A percentile compares a stretch with the other conserved stretches of the same genome.
Conservation (phyloP, 1,284 basidiomycete species). For the Cryptococcus sp. region DNA sequence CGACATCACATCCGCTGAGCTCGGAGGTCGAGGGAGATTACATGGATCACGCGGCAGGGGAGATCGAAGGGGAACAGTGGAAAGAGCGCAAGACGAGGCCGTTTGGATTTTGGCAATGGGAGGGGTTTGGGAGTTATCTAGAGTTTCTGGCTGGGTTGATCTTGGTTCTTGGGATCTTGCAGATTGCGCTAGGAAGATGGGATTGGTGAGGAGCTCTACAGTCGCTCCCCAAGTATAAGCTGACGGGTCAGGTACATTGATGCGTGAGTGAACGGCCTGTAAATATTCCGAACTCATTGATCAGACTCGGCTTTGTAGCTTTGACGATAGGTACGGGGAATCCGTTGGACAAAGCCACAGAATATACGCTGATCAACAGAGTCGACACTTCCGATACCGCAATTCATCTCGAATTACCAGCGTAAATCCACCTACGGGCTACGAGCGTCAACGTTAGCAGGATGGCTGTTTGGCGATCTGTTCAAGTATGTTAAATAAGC, state of each 20-base stretch:
- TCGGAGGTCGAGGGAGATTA: neutral
- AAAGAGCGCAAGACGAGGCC: conserved; percentile 27
- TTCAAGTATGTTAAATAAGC: conserved; percentile 41
- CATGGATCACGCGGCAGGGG: conserved; percentile 3
- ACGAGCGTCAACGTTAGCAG: conserved; percentile 48
- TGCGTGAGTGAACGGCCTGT: conserved; percentile 23
- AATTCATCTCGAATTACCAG: conserved; percentile 51
- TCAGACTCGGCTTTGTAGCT: conserved; percentile 51
- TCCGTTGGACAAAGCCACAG: neutral
- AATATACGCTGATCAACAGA: conserved; percentile 29
- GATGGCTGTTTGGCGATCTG: conserved; percentile 49
- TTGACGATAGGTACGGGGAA: conserved; percentile 46
- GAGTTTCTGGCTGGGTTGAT: conserved; percentile 51
- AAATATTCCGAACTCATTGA: too few species aligned
- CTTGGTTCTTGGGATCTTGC: conserved; percentile 41
- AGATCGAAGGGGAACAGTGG: neutral
- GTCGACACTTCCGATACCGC: conserved; percentile 54
- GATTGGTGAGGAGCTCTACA: conserved; percentile 25
- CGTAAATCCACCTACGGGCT: conserved; percentile 53
- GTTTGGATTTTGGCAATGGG: conserved; percentile 52
- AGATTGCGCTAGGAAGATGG: conserved; percentile 40
- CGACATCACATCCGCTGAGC: neutral
- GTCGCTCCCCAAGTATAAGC: neutral
- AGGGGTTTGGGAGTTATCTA: conserved; percentile 48
- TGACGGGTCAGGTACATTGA: conserved; percentile 35